Evolutionary conservation across 371 early-diverging fungal species (phyloP), one percentile per base, ranked within the genome.

Genomic region (Dipsacomyces acuminosporus): DNA sequence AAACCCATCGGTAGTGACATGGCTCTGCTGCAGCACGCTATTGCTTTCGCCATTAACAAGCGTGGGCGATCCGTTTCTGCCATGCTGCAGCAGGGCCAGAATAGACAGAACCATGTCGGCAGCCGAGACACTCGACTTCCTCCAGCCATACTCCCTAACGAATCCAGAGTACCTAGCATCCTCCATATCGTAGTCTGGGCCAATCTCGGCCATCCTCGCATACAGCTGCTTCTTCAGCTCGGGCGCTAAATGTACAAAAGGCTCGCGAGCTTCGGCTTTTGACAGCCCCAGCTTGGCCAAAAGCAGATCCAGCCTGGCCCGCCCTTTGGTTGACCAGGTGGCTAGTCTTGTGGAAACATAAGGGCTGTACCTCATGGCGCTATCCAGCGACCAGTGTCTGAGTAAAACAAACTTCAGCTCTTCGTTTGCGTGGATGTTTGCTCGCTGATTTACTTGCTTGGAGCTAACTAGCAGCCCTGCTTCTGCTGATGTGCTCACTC

Each of bases 361-460:
- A 8, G 83, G 78, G 20, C 91, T 89, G 71, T 88, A 87, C 45
- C 81, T 84, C 90, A 95, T 84, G 49, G 86, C 82, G 24, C 88
- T 90, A 57, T 86, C 85, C 18, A 95, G 67, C 22, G 85, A 88
- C 96, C 96, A 95, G 66, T 95, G 96, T 41, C 93, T 78, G 46
- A 89, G 81, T 65, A 95, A 72, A 81, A 88, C 81, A 42, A 95
- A 83, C 38, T 85, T 71, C 48, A 90, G 88, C 69, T 93, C 94
- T 17, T 85, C 83, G 8, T 73, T 62, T 25, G 72, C 75, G 41
- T 8, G 6, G n/a, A 76, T 64, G 6, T 30, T 56, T 8, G 25
- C 30, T 3, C 26, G 51, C 30, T 61, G 70, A 13, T 21, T 54
- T 7, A 73, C 34, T 1, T n/a, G 14, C 18, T 54, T 64, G 45